Evolutionary conservation across 176 grass and related monocot genomes (phyloP).

Genomic region (Tuctoria greenei): DNA sequence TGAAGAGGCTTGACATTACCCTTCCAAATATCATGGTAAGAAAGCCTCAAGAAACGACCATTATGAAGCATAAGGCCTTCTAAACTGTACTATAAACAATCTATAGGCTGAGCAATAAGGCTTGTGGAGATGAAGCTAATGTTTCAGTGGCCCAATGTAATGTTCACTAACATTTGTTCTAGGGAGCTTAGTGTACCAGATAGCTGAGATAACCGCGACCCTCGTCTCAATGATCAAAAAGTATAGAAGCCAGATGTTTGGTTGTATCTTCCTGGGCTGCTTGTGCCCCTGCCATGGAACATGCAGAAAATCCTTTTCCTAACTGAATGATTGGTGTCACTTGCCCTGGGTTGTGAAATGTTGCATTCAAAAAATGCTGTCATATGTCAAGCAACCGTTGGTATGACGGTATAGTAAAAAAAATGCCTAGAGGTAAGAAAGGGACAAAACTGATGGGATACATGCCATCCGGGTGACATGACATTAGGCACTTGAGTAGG

Average conservation of each 20-base stretch:
- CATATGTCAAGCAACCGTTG: no score
- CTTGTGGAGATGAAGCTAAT: slow-evolving; percentile 17
- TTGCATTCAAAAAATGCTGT: background rate
- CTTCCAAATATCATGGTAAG: background rate
- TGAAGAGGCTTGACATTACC: slow-evolving; percentile 19
- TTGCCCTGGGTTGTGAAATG: background rate
- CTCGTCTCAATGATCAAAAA: background rate
- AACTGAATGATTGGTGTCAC: background rate
- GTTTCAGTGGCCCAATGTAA: slow-evolving; percentile 21
- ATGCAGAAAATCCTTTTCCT: background rate
- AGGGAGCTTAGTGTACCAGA: background rate
- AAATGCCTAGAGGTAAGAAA: no score
- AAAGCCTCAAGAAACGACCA: background rate
- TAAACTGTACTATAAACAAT: slow-evolving; percentile 26
- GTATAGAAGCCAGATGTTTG: background rate
- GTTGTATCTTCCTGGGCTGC: background rate
- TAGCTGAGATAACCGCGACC: background rate
- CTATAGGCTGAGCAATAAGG: slow-evolving; percentile 23
- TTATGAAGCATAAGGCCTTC: slow-evolving; percentile 17
- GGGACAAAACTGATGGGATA: no score
- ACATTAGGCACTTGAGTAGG: no score
- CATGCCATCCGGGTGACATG: no score
- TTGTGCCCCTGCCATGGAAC: background rate
- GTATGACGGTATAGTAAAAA: no score
- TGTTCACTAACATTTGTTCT: slow-evolving; percentile 51